These are phyloP conservation scores for Lactarius indigo DNA, from an alignment of 768 basidiomycete genomes.

Conservation along the genomic window DNA sequence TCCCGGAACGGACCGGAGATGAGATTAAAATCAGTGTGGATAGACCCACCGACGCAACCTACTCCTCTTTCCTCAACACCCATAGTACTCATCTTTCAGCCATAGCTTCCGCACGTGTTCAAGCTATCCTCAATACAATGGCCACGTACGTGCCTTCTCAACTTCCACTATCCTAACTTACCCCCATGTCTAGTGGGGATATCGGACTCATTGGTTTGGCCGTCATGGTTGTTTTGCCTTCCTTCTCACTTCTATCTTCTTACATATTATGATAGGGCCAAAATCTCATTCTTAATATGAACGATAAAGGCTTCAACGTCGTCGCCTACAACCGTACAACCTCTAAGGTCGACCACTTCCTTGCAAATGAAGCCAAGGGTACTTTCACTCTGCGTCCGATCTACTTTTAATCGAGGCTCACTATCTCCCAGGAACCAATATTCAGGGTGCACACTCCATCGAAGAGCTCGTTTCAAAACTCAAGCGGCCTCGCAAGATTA, in stretches of 20 bases:
- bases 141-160: constrained; percentile 48
- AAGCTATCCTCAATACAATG: constrained; percentile 37
- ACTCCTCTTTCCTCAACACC: constrained; percentile 22
- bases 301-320: constrained; percentile 98
- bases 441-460: constrained; percentile 92
- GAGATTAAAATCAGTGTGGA: constrained; percentile 8
- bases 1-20: constrained; percentile 17
- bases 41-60: background rate
- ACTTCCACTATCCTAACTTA: constrained; percentile 29
- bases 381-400: constrained; percentile 32
- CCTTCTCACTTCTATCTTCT: constrained; percentile 24
- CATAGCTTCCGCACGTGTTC: constrained; percentile 33
- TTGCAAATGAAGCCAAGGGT: constrained; percentile 98
- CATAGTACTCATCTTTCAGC: background rate
- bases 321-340: constrained; percentile 97
- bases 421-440: constrained; percentile 70
- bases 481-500: constrained; percentile 93
- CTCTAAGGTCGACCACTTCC: constrained; percentile 93
- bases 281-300: constrained; percentile 98
- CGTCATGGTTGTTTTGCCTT: constrained; percentile 72
- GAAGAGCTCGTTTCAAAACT: constrained; percentile 90
- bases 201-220: constrained; percentile 98
- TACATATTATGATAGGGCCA: constrained; percentile 60
- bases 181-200: constrained; percentile 63
- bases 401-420: constrained; percentile 27